These are phyloP conservation scores for Coemansia sp. DNA, from an alignment of 192 early-diverging fungal species.

Conservation along the genomic window DNA sequence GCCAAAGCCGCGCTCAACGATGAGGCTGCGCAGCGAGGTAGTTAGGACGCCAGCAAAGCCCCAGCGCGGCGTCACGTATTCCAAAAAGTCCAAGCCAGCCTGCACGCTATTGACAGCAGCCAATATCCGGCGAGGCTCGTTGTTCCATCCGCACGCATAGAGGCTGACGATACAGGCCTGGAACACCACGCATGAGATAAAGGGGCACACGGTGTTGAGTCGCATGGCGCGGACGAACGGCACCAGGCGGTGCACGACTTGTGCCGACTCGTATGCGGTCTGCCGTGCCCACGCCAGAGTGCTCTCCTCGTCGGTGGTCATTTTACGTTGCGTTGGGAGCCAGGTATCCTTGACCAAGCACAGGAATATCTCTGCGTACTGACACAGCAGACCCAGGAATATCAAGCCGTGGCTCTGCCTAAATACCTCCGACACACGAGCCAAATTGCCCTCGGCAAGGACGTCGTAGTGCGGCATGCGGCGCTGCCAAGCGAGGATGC, in stretches of 20 bases:
- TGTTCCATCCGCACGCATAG: slow-evolving; percentile 31
- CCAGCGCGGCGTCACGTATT: slow-evolving; percentile 42
- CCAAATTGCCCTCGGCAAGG: slow-evolving; percentile 19
- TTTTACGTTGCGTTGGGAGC: slow-evolving; percentile 23
- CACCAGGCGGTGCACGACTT: slow-evolving; percentile 38
- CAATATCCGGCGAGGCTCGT: slow-evolving; percentile 18
- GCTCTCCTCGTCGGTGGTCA: slow-evolving; percentile 26
- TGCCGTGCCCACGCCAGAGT: slow-evolving; percentile 36
- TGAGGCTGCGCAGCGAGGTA: slow-evolving; percentile 33
- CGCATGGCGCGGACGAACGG: slow-evolving; percentile 45
- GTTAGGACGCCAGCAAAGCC: slow-evolving; percentile 39
- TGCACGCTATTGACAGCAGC: slow-evolving; percentile 33
- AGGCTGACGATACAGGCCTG: slow-evolving; percentile 49
- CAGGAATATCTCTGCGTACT: slow-evolving; percentile 42
- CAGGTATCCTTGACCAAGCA: slow-evolving; percentile 52
- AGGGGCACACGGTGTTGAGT: slow-evolving; percentile 30
- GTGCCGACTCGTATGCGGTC: slow-evolving; percentile 26
- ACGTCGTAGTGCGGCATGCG: slow-evolving; percentile 25
- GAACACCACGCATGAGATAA: slow-evolving; percentile 43
- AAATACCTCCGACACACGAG: slow-evolving; percentile 12
- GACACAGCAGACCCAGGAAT: slow-evolving; percentile 32
- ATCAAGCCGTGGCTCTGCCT: slow-evolving; percentile 12
- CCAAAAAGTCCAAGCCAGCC: slow-evolving; percentile 34
- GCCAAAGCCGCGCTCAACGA: slow-evolving; percentile 51
- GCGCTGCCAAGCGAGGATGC: slow-evolving; percentile 27